phyloP scores from a whole-genome alignment of 2,329 filamentous ascomycete genomes.

The Teratosphaeria pseudoeucalypti region DNA sequence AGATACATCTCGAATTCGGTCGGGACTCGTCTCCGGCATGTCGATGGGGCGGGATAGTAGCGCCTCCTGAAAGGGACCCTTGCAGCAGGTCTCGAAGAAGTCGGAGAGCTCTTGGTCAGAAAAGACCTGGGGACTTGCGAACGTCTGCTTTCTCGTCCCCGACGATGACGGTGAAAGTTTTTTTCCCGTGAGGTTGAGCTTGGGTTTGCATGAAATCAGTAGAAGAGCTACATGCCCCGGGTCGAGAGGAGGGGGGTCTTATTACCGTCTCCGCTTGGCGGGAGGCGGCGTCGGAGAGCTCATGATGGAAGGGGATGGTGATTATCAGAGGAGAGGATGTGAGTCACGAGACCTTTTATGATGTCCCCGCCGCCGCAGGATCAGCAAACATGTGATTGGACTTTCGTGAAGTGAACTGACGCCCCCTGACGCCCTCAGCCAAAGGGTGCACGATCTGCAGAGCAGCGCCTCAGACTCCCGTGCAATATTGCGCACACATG shows the following conservation, averaged over 20 bases:
- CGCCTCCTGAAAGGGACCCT: constrained; percentile 5
- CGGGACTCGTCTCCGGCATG: constrained; percentile 4
- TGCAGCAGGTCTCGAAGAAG: constrained; percentile 8
- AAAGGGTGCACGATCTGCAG: too few relatives aligned
- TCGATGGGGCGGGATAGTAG: constrained; percentile 1
- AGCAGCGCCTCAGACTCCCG: neutral
- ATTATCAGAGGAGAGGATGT: neutral
- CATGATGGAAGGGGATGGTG: neutral
- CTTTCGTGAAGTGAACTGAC: neutral
- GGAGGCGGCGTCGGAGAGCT: neutral
- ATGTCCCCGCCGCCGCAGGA: neutral
- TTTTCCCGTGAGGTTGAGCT: neutral
- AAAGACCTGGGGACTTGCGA: neutral
- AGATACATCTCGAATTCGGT: constrained; percentile 10
- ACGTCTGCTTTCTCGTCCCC: neutral
- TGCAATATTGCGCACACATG: neutral
- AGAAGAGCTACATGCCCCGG: too few relatives aligned
- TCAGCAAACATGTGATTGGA: neutral
- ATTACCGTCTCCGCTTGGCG: constrained; percentile 5
- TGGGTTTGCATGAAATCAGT: neutral
- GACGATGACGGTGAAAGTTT: neutral
- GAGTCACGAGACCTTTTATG: neutral
- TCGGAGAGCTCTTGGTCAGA: constrained; percentile 2
- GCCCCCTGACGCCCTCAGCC: neutral
- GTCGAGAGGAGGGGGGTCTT: neutral